A percentile compares a stretch with the other conserved stretches of the same genome.
These are phyloP conservation scores for Candida sp. DNA, from an alignment of 1,139 yeast species.

Conservation along the genomic window DNA sequence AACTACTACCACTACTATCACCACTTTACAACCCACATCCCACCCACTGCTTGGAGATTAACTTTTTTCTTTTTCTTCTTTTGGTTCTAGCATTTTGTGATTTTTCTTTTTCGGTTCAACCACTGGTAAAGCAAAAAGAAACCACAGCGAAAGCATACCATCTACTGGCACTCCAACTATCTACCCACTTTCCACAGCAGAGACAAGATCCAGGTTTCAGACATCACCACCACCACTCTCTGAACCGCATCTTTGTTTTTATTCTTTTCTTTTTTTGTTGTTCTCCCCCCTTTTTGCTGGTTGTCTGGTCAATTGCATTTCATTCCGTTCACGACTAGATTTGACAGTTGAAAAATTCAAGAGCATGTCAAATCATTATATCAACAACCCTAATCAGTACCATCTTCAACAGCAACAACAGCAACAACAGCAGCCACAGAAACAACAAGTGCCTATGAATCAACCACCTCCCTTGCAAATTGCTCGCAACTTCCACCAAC, in stretches of 20 bases:
- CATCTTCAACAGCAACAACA: constrained; percentile 1
- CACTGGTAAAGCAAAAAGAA: too few species aligned
- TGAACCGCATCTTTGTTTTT: not conserved
- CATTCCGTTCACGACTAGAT: not conserved
- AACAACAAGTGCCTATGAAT: not conserved
- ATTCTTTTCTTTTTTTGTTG: not conserved
- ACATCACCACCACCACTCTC: too few species aligned
- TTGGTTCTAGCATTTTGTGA: too few species aligned
- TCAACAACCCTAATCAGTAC: not conserved
- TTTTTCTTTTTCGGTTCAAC: too few species aligned
- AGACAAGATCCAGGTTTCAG: too few species aligned
- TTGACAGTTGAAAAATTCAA: not conserved
- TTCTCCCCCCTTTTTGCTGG: not conserved
- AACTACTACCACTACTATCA: too few species aligned
- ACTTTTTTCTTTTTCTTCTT: too few species aligned
- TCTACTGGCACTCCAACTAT: too few species aligned
- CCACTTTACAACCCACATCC: too few species aligned
- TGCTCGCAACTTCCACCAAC: not conserved
- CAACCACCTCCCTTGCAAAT: not conserved
- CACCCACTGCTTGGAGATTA: too few species aligned
- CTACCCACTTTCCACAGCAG: too few species aligned
- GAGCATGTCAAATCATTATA: not conserved
- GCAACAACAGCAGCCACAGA: constrained; percentile 1
- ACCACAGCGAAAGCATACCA: too few species aligned
- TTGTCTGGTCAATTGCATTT: not conserved